Conservation (phyloP, 1,139 yeast species). For the Magnusiomyces fungicola region DNA sequence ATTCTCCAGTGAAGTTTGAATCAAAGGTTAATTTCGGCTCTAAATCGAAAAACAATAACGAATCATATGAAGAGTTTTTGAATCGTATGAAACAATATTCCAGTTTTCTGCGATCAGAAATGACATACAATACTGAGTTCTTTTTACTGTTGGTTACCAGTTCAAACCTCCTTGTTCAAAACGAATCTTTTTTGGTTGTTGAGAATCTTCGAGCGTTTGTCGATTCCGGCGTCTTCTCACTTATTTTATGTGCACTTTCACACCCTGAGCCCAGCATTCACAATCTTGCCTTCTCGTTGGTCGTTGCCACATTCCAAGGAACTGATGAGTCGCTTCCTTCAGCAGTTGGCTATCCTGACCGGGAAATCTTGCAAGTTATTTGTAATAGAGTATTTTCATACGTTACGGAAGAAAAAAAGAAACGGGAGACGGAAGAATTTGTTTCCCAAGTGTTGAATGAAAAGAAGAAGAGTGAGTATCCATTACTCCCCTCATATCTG, state of each 20-base stretch:
- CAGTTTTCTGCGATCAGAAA: constrained; percentile 12
- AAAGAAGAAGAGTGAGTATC: neutral
- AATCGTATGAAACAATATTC: constrained; percentile 10
- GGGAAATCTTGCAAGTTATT: neutral
- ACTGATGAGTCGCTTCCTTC: neutral
- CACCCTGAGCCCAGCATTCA: constrained; percentile 6
- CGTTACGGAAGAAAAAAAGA: neutral
- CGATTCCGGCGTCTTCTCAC: constrained; percentile 52
- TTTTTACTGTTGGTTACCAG: constrained; percentile 28
- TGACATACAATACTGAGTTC: constrained; percentile 28
- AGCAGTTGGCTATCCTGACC: neutral
- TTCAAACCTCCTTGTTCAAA: constrained; percentile 24
- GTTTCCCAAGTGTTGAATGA: neutral
- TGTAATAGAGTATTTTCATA: constrained; percentile 2
- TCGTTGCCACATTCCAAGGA: constrained; percentile 10
- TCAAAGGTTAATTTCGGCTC: neutral
- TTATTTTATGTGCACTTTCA: constrained; percentile 45
- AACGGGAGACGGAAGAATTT: neutral
- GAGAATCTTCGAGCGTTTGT: constrained; percentile 53
- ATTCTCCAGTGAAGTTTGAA: constrained; percentile 12
- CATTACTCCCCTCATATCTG: constrained; percentile 3
- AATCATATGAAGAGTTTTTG: constrained; percentile 1
- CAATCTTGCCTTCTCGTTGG: constrained; percentile 7
- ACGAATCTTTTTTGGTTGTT: constrained; percentile 16
- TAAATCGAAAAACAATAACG: neutral